Conservation (phyloP, 2,329 filamentous ascomycete species). For the Leptographium lundbergii region DNA sequence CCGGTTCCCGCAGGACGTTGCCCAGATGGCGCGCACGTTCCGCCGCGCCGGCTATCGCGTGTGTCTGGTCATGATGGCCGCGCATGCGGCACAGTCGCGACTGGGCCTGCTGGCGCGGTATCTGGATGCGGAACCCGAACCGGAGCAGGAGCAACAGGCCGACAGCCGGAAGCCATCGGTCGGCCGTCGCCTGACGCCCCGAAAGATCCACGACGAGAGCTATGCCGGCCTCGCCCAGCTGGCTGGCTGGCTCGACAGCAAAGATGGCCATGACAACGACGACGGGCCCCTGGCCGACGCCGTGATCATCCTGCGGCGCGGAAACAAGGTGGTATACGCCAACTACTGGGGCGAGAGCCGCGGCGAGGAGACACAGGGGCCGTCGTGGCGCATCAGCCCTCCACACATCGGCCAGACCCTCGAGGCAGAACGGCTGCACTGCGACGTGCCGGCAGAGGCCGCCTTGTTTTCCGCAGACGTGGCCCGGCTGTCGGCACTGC, state of each 20-base stretch:
- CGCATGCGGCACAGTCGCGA: constrained; percentile 27
- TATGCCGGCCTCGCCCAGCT: constrained; percentile 25
- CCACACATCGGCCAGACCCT: constrained; percentile 7
- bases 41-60: constrained; percentile 22
- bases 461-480: constrained; percentile 18
- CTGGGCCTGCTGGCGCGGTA: constrained; percentile 29
- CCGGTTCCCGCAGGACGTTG: constrained; percentile 29
- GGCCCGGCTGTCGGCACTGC: constrained; percentile 4
- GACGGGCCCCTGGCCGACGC: constrained; percentile 14
- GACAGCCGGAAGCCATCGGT: constrained; percentile 9
- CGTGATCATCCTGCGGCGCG: constrained; percentile 27
- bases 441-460: constrained; percentile 6
- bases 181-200: constrained; percentile 28
- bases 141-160: background rate
- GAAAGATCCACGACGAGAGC: constrained; percentile 31
- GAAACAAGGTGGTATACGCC: constrained; percentile 22
- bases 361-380: background rate
- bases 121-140: constrained; percentile 14
- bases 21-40: constrained; percentile 22
- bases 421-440: constrained; percentile 9
- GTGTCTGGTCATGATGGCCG: constrained; percentile 28
- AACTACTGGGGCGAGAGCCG: constrained; percentile 1
- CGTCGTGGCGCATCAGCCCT: background rate
- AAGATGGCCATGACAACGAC: constrained; percentile 7
- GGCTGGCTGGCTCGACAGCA: constrained; percentile 24